Percentiles rank a stretch among this genome's conserved stretches.
phyloP scores from a whole-genome alignment of 768 basidiomycete genomes.

The Boletus vermiculosoides region DNA sequence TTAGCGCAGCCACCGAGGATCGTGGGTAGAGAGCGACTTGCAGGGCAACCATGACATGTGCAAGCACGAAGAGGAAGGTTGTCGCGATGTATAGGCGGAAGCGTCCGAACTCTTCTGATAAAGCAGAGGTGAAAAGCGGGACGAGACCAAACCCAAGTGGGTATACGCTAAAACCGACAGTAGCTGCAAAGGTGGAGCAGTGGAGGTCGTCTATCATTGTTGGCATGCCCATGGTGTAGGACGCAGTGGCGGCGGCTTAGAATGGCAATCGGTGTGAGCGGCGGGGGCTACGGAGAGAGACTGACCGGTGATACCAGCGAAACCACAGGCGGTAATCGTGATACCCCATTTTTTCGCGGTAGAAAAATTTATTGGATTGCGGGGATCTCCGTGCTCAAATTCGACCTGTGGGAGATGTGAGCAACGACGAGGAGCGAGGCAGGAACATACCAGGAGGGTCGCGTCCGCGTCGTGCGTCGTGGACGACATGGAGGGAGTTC shows the following conservation, averaged over 20 bases:
- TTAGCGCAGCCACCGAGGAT: conserved; percentile 5
- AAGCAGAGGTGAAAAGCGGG: conserved; percentile 64
- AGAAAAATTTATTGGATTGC: conserved; percentile 43
- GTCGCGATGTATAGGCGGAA: conserved; percentile 58
- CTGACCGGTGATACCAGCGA: conserved; percentile 34
- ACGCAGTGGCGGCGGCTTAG: conserved; percentile 48
- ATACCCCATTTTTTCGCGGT: conserved; percentile 42
- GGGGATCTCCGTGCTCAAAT: conserved; percentile 37
- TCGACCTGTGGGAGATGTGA: conserved; percentile 35
- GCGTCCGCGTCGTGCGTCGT: conserved; percentile 15
- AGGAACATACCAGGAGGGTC: conserved; percentile 13
- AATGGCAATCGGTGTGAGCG: not conserved
- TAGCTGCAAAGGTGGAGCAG: conserved; percentile 46
- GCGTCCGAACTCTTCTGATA: conserved; percentile 73
- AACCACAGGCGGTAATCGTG: conserved; percentile 35
- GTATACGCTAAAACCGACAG: conserved; percentile 51
- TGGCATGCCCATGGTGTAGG: conserved; percentile 54
- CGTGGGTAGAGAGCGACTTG: conserved; percentile 6
- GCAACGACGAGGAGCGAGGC: not conserved
- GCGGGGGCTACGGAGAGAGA: not conserved
- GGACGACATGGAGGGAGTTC: conserved; percentile 12
- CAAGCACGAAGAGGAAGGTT: conserved; percentile 46
- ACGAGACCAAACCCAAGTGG: conserved; percentile 60
- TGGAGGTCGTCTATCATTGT: conserved; percentile 52
- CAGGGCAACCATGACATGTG: conserved; percentile 44